Base-by-base conservation (phyloP, 805 yeast species). In the Cyberlindnera galapagoensis region DNA sequence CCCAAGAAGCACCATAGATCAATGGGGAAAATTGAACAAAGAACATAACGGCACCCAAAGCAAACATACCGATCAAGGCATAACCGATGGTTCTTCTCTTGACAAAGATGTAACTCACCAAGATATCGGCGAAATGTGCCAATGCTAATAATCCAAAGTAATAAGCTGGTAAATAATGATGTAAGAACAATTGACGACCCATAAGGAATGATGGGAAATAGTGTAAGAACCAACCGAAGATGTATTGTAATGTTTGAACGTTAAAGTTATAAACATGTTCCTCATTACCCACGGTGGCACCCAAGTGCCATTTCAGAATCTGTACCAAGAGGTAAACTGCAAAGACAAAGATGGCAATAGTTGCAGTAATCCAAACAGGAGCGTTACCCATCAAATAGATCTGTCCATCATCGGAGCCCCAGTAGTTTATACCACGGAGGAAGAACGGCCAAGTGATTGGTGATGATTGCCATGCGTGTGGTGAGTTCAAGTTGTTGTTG, bases 131-230 rank as follows among this genome's bases (percentile, higher is more conserved):
- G 34, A 69, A 62, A 40, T 81, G 88, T n/a, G 82, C 83, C 31
- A 85, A 62, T 3, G 80, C 84, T 42, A 85, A 65, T 33, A 84
- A 66, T 28, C 86, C 92, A 59, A 92, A 92, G 63, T 86, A 92
- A 33, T 85, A 71, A 2, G 97, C 85, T 35, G 96, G 97, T 45
- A 92, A 62, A 58, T 90, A 90, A 59, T 88, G 97, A 59, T 88
- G 97, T 54, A 88, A 65, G 65, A 90, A 88, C 60, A 88, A 60
- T 62, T 88, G 97, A 62, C 97, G 77, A 16, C 78, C 87, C 97
- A 88, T 88, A 37, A 88, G 63, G 60, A 73, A 79, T 33, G 84
- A 82, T 44, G 94, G 94, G 34, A 67, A 53, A 52, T 72, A 80
- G 57, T 85, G 94, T 23, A 80, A 40, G 8, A 55, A 61, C 83